Conservation (phyloP, 352 stramenopile species). For the Aphanomyces cochlioides region DNA sequence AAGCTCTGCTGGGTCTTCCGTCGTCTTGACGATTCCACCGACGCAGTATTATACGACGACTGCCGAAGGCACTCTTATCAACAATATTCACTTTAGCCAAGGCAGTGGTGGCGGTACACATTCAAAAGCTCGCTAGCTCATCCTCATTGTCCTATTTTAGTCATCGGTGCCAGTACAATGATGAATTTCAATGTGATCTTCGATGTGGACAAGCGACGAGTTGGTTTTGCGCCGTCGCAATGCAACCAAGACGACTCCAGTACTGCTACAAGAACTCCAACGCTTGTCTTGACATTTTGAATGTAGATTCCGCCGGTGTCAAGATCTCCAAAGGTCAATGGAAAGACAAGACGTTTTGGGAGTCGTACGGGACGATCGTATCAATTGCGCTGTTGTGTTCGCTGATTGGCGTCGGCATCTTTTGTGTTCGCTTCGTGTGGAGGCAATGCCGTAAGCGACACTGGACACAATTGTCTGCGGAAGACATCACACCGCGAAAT, state of each 20-base stretch:
- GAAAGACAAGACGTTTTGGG: slow-evolving; percentile 21
- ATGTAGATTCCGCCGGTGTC: neutral
- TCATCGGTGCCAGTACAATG: slow-evolving; percentile 76
- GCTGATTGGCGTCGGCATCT: neutral
- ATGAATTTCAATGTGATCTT: slow-evolving; percentile 84
- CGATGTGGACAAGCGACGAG: slow-evolving; percentile 62
- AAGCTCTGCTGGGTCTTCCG: slow-evolving; percentile 46
- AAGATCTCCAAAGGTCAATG: neutral
- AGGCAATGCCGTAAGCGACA: neutral
- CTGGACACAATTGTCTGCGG: slow-evolving; percentile 2
- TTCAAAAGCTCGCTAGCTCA: neutral
- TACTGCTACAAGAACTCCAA: too few species aligned
- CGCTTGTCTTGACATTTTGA: too few species aligned
- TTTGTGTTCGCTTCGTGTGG: neutral
- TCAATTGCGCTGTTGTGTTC: slow-evolving; percentile 3
- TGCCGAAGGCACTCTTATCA: slow-evolving; percentile 50
- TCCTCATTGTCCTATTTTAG: slow-evolving; percentile 34
- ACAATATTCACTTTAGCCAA: slow-evolving; percentile 82
- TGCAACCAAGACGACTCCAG: slow-evolving; percentile 36
- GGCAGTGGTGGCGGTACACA: slow-evolving; percentile 63
- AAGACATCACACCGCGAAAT: neutral
- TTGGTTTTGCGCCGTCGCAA: slow-evolving; percentile 69
- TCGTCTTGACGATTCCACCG: slow-evolving; percentile 60
- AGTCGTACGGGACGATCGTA: slow-evolving; percentile 10
- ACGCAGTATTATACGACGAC: slow-evolving; percentile 62